Evolutionary conservation across 2,329 filamentous ascomycete genomes (phyloP).

Genomic region (Ceratocystiopsis sp.): DNA sequence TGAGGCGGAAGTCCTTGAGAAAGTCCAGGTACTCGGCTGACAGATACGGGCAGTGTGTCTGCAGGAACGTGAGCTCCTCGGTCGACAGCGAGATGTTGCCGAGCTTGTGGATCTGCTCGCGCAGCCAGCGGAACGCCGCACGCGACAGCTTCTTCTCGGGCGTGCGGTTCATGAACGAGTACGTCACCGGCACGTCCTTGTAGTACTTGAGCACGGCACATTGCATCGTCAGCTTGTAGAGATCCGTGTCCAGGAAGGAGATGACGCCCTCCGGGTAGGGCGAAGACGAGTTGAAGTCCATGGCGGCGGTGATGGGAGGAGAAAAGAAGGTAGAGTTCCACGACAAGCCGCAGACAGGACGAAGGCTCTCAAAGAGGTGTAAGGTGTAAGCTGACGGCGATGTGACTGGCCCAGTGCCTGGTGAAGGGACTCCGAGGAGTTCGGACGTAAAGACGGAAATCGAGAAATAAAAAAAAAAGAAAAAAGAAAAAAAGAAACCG

Average conservation of each 20-base stretch:
- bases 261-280: slow-evolving; percentile 60
- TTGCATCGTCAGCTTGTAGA: slow-evolving; percentile 99
- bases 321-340: too few species aligned
- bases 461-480: background rate
- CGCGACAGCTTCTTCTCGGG: slow-evolving; percentile 82
- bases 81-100: slow-evolving; percentile 61
- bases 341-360: too few species aligned
- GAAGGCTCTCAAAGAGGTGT: too few species aligned
- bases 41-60: slow-evolving; percentile 66
- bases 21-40: slow-evolving; percentile 62
- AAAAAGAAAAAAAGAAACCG: slow-evolving; percentile 5
- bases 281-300: slow-evolving; percentile 51
- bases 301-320: slow-evolving; percentile 13
- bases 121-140: slow-evolving; percentile 69
- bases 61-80: slow-evolving; percentile 67
- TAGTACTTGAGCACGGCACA: slow-evolving; percentile 90
- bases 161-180: slow-evolving; percentile 89
- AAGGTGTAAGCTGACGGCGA: too few species aligned
- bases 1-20: slow-evolving; percentile 64
- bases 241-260: slow-evolving; percentile 64
- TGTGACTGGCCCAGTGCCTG: too few species aligned
- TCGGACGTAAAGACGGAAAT: background rate
- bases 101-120: slow-evolving; percentile 69
- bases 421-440: background rate
- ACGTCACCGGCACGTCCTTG: slow-evolving; percentile 64